phyloP scores from a whole-genome alignment of 345 rosid species.

The Populus davidiana region DNA sequence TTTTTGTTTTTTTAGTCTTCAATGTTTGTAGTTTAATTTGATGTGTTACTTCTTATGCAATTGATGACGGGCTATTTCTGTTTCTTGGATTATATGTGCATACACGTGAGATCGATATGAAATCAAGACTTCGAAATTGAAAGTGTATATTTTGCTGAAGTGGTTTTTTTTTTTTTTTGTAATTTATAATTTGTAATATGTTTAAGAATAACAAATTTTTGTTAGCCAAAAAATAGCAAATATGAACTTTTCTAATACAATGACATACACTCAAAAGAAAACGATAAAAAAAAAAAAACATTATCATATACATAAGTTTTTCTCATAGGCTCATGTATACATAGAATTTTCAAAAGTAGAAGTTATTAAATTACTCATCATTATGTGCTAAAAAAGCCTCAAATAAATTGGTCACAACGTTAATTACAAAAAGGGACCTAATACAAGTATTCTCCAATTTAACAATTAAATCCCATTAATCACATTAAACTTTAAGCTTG shows the following conservation, averaged over 20 bases:
- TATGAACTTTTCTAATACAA: no score
- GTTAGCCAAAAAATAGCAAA: no score
- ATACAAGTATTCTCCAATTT: background rate
- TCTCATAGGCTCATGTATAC: no score
- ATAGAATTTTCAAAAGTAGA: no score
- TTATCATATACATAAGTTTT: no score
- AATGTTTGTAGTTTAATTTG: background rate
- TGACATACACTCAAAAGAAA: no score
- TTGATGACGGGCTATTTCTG: slow-evolving; percentile 5
- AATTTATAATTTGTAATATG: no score
- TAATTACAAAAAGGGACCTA: background rate
- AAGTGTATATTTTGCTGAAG: background rate
- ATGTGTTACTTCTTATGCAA: background rate
- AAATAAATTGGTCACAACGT: background rate
- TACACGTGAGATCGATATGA: background rate
- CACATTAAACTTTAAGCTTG: background rate
- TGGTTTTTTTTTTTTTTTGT: background rate
- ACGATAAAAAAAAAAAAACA: no score
- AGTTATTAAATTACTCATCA: no score
- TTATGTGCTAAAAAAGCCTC: no score
- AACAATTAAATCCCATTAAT: background rate
- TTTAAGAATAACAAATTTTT: no score
- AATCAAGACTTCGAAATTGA: background rate
- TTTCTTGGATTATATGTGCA: background rate
- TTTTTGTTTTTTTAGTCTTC: background rate